Conservation (phyloP, 805 yeast species). For the Metschnikowia colocasiae region DNA sequence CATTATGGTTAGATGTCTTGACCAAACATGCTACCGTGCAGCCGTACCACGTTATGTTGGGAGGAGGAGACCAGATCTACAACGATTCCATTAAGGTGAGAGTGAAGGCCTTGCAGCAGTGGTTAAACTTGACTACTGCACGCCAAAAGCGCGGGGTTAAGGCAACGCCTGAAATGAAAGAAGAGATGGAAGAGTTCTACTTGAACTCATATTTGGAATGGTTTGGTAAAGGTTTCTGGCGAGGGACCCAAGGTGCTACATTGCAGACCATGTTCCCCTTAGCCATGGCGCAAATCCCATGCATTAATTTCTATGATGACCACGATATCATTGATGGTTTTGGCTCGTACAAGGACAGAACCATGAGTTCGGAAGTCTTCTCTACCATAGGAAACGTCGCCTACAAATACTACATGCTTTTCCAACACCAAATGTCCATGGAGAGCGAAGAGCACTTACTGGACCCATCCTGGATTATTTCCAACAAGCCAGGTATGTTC, state of each 20-base stretch:
- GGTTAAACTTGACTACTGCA: constrained; percentile 58
- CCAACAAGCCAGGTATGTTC: constrained; percentile 59
- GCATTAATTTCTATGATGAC: constrained; percentile 84
- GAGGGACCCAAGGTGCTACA: constrained; percentile 62
- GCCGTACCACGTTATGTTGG: constrained; percentile 88
- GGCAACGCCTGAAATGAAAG: constrained; percentile 45
- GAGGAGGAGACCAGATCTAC: constrained; percentile 96
- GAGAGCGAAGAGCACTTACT: constrained; percentile 33
- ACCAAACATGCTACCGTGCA: constrained; percentile 50
- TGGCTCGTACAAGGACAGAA: constrained; percentile 77
- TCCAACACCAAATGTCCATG: constrained; percentile 76
- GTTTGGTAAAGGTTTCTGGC: constrained; percentile 91
- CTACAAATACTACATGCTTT: constrained; percentile 80
- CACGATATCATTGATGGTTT: constrained; percentile 97
- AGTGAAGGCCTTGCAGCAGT: constrained; percentile 51
- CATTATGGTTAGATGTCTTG: constrained; percentile 84
- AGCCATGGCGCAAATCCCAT: constrained; percentile 80
- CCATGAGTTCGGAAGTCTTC: constrained; percentile 72
- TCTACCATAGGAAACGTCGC: constrained; percentile 73
- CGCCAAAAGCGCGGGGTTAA: constrained; percentile 36
- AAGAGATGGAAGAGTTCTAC: constrained; percentile 63
- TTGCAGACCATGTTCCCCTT: constrained; percentile 64
- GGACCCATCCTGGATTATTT: constrained; percentile 61
- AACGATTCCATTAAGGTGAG: constrained; percentile 72
- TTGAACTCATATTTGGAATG: constrained; percentile 72